phyloP scores from a whole-genome alignment of 805 yeast species.

The Isabelozyma pseudorhagii region DNA sequence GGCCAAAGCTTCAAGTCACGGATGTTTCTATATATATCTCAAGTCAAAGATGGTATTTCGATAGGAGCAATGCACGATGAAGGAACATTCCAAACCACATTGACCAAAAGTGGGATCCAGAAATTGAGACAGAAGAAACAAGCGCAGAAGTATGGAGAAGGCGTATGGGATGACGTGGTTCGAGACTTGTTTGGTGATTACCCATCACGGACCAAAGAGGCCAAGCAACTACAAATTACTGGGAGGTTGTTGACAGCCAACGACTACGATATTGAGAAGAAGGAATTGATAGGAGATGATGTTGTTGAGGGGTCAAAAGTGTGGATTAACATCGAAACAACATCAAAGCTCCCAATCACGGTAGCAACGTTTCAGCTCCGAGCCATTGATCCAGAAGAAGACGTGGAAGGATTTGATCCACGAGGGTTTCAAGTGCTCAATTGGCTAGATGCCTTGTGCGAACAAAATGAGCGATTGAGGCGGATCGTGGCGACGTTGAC shows the following conservation, averaged over 20 bases:
- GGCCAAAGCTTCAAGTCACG: background rate
- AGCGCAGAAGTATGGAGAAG: constrained; percentile 6
- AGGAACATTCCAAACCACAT: constrained; percentile 15
- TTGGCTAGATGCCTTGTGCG: constrained; percentile 18
- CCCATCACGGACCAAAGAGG: constrained; percentile 4
- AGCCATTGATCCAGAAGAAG: constrained; percentile 14
- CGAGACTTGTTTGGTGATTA: constrained; percentile 11
- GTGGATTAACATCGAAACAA: constrained; percentile 17
- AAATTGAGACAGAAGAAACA: constrained; percentile 1
- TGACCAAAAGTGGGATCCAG: constrained; percentile 6
- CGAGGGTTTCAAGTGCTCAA: constrained; percentile 15
- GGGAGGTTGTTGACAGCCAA: constrained; percentile 22
- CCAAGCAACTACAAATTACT: constrained; percentile 8
- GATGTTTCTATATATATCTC: background rate
- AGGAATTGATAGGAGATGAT: constrained; percentile 22
- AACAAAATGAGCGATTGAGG: constrained; percentile 2
- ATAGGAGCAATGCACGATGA: constrained; percentile 4
- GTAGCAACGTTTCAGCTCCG: constrained; percentile 19
- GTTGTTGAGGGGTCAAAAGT: constrained; percentile 12
- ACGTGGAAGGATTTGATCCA: background rate
- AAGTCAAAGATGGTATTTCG: background rate
- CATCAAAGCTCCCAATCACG: constrained; percentile 21
- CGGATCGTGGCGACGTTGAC: constrained; percentile 1
- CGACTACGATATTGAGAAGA: constrained; percentile 18
- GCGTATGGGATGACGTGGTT: constrained; percentile 16